Percentiles rank a stretch among this genome's conserved stretches.
phyloP scores from a whole-genome alignment of 306 rosid species.

The Medicago lupulina region DNA sequence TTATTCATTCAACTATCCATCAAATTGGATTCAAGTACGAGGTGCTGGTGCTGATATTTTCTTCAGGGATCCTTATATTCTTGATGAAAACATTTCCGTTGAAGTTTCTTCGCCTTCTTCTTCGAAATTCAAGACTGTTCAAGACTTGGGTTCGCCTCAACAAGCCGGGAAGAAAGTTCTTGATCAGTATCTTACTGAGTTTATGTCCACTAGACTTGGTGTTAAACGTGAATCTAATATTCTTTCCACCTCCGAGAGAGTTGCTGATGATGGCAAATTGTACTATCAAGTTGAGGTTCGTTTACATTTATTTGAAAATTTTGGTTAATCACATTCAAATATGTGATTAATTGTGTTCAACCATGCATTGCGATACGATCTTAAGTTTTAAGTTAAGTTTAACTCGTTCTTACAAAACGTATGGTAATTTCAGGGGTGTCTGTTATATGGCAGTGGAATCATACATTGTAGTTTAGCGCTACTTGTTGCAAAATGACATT shows the following conservation, averaged over 20 bases:
- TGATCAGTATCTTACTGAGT: conserved; percentile 84
- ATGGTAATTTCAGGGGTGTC: too few species aligned
- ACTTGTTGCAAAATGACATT: too few species aligned
- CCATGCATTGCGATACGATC: too few species aligned
- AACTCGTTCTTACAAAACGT: too few species aligned
- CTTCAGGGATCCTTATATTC: conserved; percentile 92
- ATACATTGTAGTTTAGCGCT: not conserved
- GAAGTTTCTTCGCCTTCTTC: conserved; percentile 95
- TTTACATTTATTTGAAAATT: not conserved
- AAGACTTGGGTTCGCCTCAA: conserved; percentile 84
- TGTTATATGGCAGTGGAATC: too few species aligned
- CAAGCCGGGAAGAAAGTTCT: conserved; percentile 85
- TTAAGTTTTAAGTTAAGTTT: too few species aligned
- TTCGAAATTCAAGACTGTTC: conserved; percentile 75
- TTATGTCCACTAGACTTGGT: conserved; percentile 90
- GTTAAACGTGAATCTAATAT: conserved; percentile 81
- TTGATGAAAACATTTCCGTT: conserved; percentile 85
- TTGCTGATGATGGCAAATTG: conserved; percentile 85
- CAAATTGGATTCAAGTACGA: conserved; percentile 87
- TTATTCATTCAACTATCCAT: conserved; percentile 79
- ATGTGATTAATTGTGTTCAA: too few species aligned
- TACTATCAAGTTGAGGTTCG: conserved; percentile 93
- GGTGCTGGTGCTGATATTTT: conserved; percentile 97
- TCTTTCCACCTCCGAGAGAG: conserved; percentile 70
- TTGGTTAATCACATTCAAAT: too few species aligned